phyloP scores from a whole-genome alignment of 495 filamentous ascomycete species.

The Xylona heveae region DNA sequence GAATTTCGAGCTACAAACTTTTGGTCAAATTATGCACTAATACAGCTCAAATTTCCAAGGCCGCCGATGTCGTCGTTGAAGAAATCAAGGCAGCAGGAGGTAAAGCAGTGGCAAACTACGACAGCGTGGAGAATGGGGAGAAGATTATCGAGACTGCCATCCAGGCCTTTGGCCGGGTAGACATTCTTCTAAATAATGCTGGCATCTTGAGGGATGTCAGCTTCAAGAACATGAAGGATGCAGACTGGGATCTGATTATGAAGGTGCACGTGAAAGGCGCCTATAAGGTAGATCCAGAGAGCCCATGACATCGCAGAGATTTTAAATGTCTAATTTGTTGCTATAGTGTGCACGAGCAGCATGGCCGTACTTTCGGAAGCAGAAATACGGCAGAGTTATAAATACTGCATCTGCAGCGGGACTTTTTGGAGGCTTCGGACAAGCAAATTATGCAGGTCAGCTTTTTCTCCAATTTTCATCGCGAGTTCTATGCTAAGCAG shows the following conservation, averaged over 20 bases:
- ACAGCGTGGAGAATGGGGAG: slow-evolving; percentile 89
- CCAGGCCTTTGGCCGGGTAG: slow-evolving; percentile 75
- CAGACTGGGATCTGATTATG: slow-evolving; percentile 91
- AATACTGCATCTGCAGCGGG: slow-evolving; percentile 92
- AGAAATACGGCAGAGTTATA: slow-evolving; percentile 92
- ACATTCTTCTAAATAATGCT: slow-evolving; percentile 93
- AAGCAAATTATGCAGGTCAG: slow-evolving; percentile 80
- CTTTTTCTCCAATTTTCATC: neutral
- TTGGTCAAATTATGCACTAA: no score
- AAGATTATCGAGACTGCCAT: slow-evolving; percentile 93
- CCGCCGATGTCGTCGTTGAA: slow-evolving; percentile 86
- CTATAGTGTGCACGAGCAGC: slow-evolving; percentile 73
- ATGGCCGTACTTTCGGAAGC: slow-evolving; percentile 95
- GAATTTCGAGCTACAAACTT: no score
- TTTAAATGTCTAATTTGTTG: no score
- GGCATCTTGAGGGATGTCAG: slow-evolving; percentile 90
- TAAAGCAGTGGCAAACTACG: slow-evolving; percentile 95
- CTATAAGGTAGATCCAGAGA: slow-evolving; percentile 45
- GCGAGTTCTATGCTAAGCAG: slow-evolving; percentile 5
- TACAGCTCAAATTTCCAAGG: no score
- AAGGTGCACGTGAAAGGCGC: slow-evolving; percentile 85
- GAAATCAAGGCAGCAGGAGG: slow-evolving; percentile 85
- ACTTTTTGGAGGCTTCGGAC: slow-evolving; percentile 88
- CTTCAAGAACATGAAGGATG: slow-evolving; percentile 98
- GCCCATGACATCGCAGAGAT: slow-evolving; percentile 1